Evolutionary conservation across 495 filamentous ascomycete species (phyloP), one percentile per base, ranked within the genome.

Genomic region (Bryoglossum gracile): DNA sequence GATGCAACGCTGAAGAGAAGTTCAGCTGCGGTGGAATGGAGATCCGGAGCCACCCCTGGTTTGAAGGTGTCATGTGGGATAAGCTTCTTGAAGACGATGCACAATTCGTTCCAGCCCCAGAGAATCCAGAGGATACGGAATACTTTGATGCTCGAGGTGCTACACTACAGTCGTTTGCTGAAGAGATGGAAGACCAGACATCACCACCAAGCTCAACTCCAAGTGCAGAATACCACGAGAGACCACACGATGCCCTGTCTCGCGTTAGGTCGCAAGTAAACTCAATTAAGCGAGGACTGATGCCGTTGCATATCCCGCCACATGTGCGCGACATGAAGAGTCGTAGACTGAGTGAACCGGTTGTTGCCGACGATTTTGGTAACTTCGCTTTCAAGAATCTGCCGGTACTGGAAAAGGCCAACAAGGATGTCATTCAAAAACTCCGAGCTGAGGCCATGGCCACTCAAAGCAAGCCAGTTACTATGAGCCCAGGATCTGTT

Each of bases 391-490:
- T 94, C 74, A 98, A 96, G 68, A 98, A 98, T 57, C 72, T 98
- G 25, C 88, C 92, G 1, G 91, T 97, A 46, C 74, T 98, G 16
- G 91, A 96, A 61, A 97, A 95, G 62, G 92, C 94, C 30, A 98
- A 98, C 62, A 97, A 97, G 61, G 94, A 98, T 62, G 87, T 96
- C 34, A 92, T 98, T 30, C 89, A 97, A 59, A 95, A 95, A 59
- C 74, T 98, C 48, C 79, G 89, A 8, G 87, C 88, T 21, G 91
- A 96, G 61, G 90, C 87, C 24, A 70, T 89, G 62, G 84, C 86
- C 32, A 73, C 74, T 14, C 82, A 85, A 55, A 73, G 57, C 60
- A 77, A 76, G 49, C 63, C 59, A 2, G 30, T 54, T 9, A 43
- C 49, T 24, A 52, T 66, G 13, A 75, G 67, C 37, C 71, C 73